Conservation (phyloP, 2,329 filamentous ascomycete genomes). For the Claviceps quebecensis region DNA sequence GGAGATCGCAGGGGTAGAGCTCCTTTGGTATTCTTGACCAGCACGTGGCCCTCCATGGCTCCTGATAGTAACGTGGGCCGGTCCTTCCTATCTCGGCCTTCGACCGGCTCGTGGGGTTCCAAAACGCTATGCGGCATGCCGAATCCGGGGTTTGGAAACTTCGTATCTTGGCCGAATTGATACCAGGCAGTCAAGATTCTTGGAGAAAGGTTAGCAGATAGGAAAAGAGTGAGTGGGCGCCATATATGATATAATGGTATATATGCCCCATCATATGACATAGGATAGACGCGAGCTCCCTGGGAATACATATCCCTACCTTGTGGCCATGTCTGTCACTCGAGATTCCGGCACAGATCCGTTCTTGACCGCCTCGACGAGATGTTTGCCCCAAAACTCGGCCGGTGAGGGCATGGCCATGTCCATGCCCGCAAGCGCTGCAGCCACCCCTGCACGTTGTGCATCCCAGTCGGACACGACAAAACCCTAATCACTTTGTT, state of each 20-base stretch:
- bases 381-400: conserved; percentile 34
- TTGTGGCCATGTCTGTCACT: conserved; percentile 46
- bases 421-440: conserved; percentile 52
- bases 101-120: conserved; percentile 35
- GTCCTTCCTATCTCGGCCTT: conserved; percentile 35
- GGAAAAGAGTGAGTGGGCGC: not conserved
- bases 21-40: conserved; percentile 46
- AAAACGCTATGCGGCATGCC: conserved; percentile 37
- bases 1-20: conserved; percentile 39
- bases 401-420: conserved; percentile 49
- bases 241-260: no score
- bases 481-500: conserved; percentile 34
- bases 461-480: conserved; percentile 56
- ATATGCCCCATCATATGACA: no score
- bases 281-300: no score
- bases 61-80: conserved; percentile 33
- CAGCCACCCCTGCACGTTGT: conserved; percentile 48
- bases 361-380: conserved; percentile 44
- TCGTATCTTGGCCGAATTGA: conserved; percentile 36
- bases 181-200: conserved; percentile 41
- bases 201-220: not conserved
- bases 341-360: conserved; percentile 41
- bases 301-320: conserved; percentile 12
- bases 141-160: conserved; percentile 31
- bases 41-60: conserved; percentile 48